Evolutionary conservation across 768 basidiomycete genomes (phyloP), one percentile per base, ranked within the genome.

Genomic region (Suillus subaureus): DNA sequence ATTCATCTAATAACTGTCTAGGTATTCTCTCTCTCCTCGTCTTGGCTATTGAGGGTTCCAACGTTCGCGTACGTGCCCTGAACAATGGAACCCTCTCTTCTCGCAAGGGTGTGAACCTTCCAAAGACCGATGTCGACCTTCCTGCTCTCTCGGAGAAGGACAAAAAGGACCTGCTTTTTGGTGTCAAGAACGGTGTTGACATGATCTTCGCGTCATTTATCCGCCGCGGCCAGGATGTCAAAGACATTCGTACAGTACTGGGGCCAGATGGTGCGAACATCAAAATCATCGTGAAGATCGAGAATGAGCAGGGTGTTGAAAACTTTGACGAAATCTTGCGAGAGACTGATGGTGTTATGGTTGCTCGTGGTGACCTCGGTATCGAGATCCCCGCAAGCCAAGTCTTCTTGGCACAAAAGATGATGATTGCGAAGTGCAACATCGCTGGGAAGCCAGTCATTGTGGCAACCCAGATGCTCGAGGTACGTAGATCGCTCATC

Each of bases 381-480:
- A 99, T 99, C 73, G 97, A 99, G 81, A 99, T 99, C 72, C 97
- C 97, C n/a, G 95, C 97, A 52, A 93, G 91, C 73, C 97, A 99
- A 75, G 97, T 99, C 54, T 99, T 99, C 86, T 84, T 99, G 73
- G 97, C 97, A 9, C 97, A 99, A 79, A 99, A 99, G 84, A 99
- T 99, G 97, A 99, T 99, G 96, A 99, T 99, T 72, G 89, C 97
- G 66, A 99, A 99, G 83, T 97, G 96, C 83, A 98, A 97, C 84
- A 92, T 97, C 74, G 90, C 87, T 63, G 97, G 97, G 72, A 99
- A 99, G 84, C 96, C 97, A 49, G 93, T 94, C 74, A 99, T 99
- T 76, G 96, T 97, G 67, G 97, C 97, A 12, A 99, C 97, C 16
- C 97, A 99, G 79, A 99, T 99, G 97, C 90, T 99, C 70, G 97